These are phyloP conservation scores for Heterococcus sp. DNA, from an alignment of 108 stramenopile genomes.

Conservation along the genomic window DNA sequence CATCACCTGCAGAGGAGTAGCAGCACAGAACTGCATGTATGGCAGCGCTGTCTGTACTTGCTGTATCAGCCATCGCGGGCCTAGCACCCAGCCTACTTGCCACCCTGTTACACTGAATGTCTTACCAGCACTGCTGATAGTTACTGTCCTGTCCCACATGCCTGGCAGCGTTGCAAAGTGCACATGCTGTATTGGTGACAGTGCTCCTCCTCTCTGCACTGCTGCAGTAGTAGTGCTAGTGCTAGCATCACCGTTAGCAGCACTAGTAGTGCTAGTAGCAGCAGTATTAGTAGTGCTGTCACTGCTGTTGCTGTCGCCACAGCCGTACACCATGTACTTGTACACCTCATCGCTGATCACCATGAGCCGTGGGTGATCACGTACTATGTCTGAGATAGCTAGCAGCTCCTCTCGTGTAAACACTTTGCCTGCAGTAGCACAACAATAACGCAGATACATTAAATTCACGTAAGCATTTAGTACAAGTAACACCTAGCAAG, in stretches of 20 bases:
- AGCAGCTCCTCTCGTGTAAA: conserved; percentile 79
- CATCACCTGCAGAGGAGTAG: conserved; percentile 76
- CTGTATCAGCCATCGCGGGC: conserved; percentile 70
- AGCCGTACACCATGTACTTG: conserved; percentile 88
- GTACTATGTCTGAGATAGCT: conserved; percentile 70
- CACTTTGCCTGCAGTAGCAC: too few relatives aligned
- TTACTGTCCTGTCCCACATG: conserved; percentile 76
- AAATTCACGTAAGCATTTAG: too few relatives aligned
- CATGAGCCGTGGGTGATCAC: conserved; percentile 60
- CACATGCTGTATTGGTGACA: conserved; percentile 21
- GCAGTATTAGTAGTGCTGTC: neutral
- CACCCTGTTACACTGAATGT: conserved; percentile 97
- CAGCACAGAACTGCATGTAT: conserved; percentile 93
- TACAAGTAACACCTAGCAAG: too few relatives aligned
- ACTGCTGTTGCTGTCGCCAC: neutral
- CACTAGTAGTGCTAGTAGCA: neutral
- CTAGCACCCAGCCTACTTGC: conserved; percentile 96
- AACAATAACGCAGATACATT: too few relatives aligned
- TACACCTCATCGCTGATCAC: conserved; percentile 96
- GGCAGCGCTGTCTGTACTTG: conserved; percentile 44
- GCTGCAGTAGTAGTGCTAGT: neutral
- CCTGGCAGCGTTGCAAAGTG: conserved; percentile 65
- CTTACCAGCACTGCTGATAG: conserved; percentile 95
- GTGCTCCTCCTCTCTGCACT: neutral
- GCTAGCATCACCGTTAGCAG: neutral